Evolutionary conservation across 2,329 filamentous ascomycete species (phyloP), one percentile per base, ranked within the genome.

Genomic region (Seiridium cupressi): DNA sequence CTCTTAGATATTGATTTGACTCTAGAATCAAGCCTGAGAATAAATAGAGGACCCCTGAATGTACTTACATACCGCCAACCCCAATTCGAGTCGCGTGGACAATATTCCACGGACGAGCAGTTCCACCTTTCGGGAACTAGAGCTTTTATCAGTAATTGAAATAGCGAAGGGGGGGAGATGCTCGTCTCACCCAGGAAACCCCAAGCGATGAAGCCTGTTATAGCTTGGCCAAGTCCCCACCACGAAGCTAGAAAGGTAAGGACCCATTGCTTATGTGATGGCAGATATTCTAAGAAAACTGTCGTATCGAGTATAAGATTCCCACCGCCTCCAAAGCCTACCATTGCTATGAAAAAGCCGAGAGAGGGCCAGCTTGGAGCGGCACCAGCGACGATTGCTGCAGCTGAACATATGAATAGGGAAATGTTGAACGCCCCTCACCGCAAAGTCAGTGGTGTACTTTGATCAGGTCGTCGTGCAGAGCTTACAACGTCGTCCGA

Each of bases 321-420:
- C 3, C 81, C 87, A 10, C 88, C 88, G 1, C 78, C 83, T 1
- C 88, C 88, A 63, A 91, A 90, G 3, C 85, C 82, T 38, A 84
- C 77, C 48, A 91, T 71, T 10, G 81, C 82, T 36, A 89, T 81
- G 67, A 91, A 90, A 31, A 89, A 72, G 0, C 84, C 87, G 10
- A 91, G 77, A 0, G 84, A 81, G 2, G 82, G 74, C 87, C 88
- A 93, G 63, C 81, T 89, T 1, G 89, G 89, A 61, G 85, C 81
- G 1, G 84, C 85, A 3, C 89, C 90, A 1, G 88, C 89, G 1
- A 89, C 75, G 58, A 90, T 84, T 36, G 82, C 82, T 54, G 88
- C 86, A 5, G 85, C 70, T 3, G 84, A 83, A 67, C 83, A 87
- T 60, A 90, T 77, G 66, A 90, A 81, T 9, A 91, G 77, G 2